phyloP scores from a whole-genome alignment of 305 asterid species.

The Caryopteris hybrid region DNA sequence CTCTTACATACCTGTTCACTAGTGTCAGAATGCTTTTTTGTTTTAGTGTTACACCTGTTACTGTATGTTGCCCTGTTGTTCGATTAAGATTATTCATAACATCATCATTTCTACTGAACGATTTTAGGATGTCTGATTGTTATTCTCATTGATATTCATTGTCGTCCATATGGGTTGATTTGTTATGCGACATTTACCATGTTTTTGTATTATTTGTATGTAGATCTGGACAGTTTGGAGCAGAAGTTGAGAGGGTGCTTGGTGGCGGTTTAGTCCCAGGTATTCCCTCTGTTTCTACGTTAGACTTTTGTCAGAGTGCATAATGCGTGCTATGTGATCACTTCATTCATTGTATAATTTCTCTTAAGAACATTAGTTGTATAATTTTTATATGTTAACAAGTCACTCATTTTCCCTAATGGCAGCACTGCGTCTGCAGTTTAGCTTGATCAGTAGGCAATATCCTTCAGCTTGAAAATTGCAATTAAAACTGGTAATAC shows the following conservation, averaged over 20 bases:
- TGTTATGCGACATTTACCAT: background rate
- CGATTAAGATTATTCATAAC: background rate
- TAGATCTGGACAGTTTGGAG: slow-evolving; percentile 86
- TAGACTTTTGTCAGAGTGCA: background rate
- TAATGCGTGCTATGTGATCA: background rate
- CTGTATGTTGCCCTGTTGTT: background rate
- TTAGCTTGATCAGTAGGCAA: background rate
- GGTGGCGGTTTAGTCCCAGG: slow-evolving; percentile 99
- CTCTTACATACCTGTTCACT: background rate
- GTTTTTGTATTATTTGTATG: slow-evolving; percentile 7
- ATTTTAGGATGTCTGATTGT: background rate
- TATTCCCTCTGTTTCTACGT: slow-evolving; percentile 17
- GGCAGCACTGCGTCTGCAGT: background rate
- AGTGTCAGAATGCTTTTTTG: background rate
- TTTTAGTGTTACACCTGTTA: background rate
- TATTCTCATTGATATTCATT: background rate
- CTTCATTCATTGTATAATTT: background rate
- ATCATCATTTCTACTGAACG: background rate
- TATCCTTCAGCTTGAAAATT: background rate
- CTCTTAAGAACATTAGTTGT: too few relatives aligned
- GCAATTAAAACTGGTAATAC: background rate
- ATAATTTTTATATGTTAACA: background rate
- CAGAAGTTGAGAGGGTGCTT: slow-evolving; percentile 92
- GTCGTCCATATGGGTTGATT: slow-evolving; percentile 1
- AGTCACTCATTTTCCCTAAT: background rate